Evolutionary conservation across 2,329 filamentous ascomycete genomes (phyloP), one percentile per base, ranked within the genome.

Genomic region (Aspergillus sp.): DNA sequence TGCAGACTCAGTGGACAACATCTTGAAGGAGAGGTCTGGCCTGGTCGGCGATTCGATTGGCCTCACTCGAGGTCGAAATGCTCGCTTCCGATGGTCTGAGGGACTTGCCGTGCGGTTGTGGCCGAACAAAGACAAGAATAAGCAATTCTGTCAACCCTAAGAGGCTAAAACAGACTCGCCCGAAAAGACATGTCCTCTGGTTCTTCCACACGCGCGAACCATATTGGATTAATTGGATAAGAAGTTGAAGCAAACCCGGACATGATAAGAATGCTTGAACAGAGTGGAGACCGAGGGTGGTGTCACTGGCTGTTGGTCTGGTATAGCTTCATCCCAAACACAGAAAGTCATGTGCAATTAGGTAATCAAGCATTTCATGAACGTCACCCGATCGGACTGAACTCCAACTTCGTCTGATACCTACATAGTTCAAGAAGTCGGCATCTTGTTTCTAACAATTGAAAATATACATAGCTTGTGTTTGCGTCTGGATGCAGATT

Each of bases 1-100:
- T 72, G 69, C 70, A 69, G 62, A 56, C 52, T 46, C 41, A 56
- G 15, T 48, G 43, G 37, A 50, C 35, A 46, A 35, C 9, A 19
- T 33, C 21, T 37, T n/a, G 35, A 37, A 5, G 47, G 44, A 55
- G 52, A 41, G 27, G 27, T 11, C 8, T 9, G 27, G 17, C 23
- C 31, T 19, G 17, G 9, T 21, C 37, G 14, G 39, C 15, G 27
- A 43, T n/a, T 51, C 17, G 7, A 44, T 23, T 50, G 46, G 40
- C 39, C 47, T 37, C 17, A 47, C 15, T 47, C 9, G 23, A 23
- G 14, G 27, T 21, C 45, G 27, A 35, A 37, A 35, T 35, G n/a
- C 15, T 48, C n/a, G 17, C 45, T 14, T 15, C 19, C 12, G 44
- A 6, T 46, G 23, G 25, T 15, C 44, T 27, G 44, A n/a, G 12